Evolutionary conservation across 2,329 filamentous ascomycete genomes (phyloP), one percentile per base, ranked within the genome.

Genomic region (Trichoderma sp.): DNA sequence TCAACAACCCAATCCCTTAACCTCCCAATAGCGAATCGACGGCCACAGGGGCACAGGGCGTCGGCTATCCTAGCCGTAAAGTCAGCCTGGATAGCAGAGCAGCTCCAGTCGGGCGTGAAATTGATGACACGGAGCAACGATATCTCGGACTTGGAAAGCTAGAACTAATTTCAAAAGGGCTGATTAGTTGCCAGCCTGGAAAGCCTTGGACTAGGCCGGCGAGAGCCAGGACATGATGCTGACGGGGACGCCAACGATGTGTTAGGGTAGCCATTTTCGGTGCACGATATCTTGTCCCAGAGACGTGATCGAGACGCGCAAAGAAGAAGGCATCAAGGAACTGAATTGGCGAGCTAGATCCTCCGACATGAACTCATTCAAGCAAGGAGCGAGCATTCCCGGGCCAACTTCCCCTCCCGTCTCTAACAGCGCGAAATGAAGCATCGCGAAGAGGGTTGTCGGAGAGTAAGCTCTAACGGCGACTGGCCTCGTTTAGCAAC

Each of bases 381-480:
- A 26, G 26, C 10, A 39, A 60, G 41, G n/a, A 50, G 57, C 58
- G 58, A 61, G 58, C 58, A 61, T 51, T 43, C 12, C 39, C 47
- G 58, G 12, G 58, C 39, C 24, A 51, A n/a, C 17, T 21, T 21
- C 17, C 3, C 6, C 19, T 14, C 21, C 1, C 3, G 14, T 47
- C 59, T 14, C 5, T 62, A 62, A 45, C 48, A 62, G 39, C 12
- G 7, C 47, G 21, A 17, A 17, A 30, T 17, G 39, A 62, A 45
- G 39, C 59, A 17, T 5, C 17, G 5, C 12, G 24, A 47, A 12
- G 41, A 15, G 50, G 26, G 14, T 14, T 5, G 17, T 17, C 3
- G 19, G 19, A 19, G 21, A 34, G 60, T 63, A 63, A 63, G 60
- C 60, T 63, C 60, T 63, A 63, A 26, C 2, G 30, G 7, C 17